phyloP scores from a whole-genome alignment of 2,329 filamentous ascomycete genomes.

The Cordyceps cateniannulata region DNA sequence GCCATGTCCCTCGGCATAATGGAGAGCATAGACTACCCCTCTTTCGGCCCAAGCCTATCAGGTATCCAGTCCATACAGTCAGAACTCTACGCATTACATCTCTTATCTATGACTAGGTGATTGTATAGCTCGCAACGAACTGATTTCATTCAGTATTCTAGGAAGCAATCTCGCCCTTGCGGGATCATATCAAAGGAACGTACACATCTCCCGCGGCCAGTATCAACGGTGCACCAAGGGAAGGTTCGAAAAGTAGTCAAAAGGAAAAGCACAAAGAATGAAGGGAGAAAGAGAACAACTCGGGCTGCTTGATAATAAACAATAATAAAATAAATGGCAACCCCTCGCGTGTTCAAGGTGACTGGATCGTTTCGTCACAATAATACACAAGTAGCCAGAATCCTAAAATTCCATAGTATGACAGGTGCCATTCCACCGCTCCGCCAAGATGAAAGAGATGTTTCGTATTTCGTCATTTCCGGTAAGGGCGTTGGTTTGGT shows the following conservation, averaged over 20 bases:
- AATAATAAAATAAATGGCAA: constrained; percentile 10
- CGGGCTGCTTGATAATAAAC: constrained; percentile 1
- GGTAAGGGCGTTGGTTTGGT: neutral
- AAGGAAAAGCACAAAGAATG: neutral
- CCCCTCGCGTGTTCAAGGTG: neutral
- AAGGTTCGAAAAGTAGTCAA: neutral
- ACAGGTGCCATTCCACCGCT: constrained; percentile 3
- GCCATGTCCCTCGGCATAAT: neutral
- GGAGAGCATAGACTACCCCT: neutral
- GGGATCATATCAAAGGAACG: neutral
- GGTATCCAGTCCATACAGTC: neutral
- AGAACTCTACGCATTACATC: neutral
- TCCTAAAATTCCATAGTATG: constrained; percentile 6
- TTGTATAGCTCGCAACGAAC: neutral
- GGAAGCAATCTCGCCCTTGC: neutral
- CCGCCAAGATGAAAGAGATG: neutral
- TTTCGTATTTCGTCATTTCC: neutral
- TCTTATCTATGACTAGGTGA: neutral
- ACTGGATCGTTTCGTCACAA: constrained; percentile 11
- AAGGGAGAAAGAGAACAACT: neutral
- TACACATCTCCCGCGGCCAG: neutral
- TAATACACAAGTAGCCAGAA: constrained; percentile 8
- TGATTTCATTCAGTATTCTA: neutral
- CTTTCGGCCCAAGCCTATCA: neutral
- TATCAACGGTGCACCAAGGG: neutral